Base-by-base conservation (phyloP, 345 rosid species). In the Ceriops tagal region DNA sequence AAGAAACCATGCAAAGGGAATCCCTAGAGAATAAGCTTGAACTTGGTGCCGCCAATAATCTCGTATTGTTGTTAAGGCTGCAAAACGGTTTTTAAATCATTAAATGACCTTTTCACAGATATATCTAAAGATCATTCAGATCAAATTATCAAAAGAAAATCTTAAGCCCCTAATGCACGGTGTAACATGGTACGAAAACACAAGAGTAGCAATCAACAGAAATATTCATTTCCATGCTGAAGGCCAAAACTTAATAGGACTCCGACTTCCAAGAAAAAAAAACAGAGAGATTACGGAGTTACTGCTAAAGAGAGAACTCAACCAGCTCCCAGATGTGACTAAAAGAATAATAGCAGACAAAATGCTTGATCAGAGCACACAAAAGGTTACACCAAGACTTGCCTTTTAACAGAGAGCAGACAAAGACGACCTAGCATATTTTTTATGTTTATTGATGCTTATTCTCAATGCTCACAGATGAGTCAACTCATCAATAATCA, bases 21-120 rank as follows among this genome's bases (percentile, higher is more conserved):
- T 77, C 78, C 65, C 76, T 72, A 32, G 95, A 79, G 71, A 88
- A 88, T 67, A 91, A 77, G 82, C 90, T 80, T 72, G 93, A 91
- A 77, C 80, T 81, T 21, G 81, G 79, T 71, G 90, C 86, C 24
- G 80, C 83, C 79, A 91, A 75, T 73, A 80, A 77, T 75, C 80
- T 73, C 34, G 71, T 58, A 53, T 80, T 86, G 79, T 78, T 83
- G 18, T 78, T 35, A 51, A 71, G 71, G 70, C 89, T 82, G 76
- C 82, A 72, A 53, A 76, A 75, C 1, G 47, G 57, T 39, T 64
- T 52, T 43, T 35, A 27, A 32, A 51, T n/a, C 7, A 37, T 58
- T 57, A 34, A n/a, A 60, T 71, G 37, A 75, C 35, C 52, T 39
- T 61, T 67, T 46, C 37, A 16, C 22, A 2, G 31, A 43, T 56